These are phyloP conservation scores for Pseudogymnoascus sp. DNA, from an alignment of 2,329 filamentous ascomycete species.

Conservation along the genomic window DNA sequence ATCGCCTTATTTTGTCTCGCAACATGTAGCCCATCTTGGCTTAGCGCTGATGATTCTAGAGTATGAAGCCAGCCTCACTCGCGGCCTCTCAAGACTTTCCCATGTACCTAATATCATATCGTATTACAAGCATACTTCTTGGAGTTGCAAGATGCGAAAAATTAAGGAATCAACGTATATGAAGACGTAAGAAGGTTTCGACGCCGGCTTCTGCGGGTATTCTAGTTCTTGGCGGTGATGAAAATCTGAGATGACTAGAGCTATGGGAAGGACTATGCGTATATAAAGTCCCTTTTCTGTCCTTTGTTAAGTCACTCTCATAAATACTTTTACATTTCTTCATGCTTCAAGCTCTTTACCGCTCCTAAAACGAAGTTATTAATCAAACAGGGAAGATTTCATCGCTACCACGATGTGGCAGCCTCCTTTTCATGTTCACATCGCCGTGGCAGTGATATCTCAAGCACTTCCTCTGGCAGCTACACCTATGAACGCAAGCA, in stretches of 20 bases:
- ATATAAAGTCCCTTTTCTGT: conserved; percentile 5
- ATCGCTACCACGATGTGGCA: conserved; percentile 13
- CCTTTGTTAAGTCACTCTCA: conserved; percentile 12
- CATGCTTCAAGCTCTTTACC: conserved; percentile 12
- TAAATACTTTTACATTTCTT: conserved; percentile 11
- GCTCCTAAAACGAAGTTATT: conserved; percentile 4
- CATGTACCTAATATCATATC: conserved; percentile 11
- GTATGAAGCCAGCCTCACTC: conserved; percentile 10
- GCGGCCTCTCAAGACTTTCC: conserved; percentile 11
- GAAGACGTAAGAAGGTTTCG: neutral
- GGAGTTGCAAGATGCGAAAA: conserved; percentile 14
- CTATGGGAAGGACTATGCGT: conserved; percentile 10
- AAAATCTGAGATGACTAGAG: conserved; percentile 12
- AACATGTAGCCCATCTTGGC: conserved; percentile 13
- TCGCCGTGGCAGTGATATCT: conserved; percentile 10
- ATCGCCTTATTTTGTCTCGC: conserved; percentile 11
- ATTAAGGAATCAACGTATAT: conserved; percentile 2
- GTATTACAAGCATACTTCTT: conserved; percentile 12
- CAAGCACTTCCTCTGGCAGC: conserved; percentile 15
- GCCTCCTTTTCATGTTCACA: conserved; percentile 11
- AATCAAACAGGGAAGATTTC: conserved; percentile 10
- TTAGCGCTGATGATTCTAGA: conserved; percentile 10
- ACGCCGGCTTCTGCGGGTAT: conserved; percentile 11
- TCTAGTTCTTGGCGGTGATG: conserved; percentile 13
- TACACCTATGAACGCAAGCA: conserved; percentile 12